phyloP scores from a whole-genome alignment of 257 asterid species.

The Penstemon barbatus region DNA sequence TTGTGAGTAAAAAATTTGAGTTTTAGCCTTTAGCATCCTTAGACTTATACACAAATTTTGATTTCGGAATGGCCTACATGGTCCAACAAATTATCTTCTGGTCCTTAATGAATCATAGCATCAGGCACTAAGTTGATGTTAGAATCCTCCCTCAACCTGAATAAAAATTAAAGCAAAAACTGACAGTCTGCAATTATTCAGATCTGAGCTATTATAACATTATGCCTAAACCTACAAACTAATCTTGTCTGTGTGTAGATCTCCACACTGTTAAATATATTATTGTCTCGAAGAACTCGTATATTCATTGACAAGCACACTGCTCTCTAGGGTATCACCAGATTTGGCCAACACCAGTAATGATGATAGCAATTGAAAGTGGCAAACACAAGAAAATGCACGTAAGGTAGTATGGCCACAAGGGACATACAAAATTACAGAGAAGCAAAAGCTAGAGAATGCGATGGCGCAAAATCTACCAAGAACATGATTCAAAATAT shows the following conservation, averaged over 20 bases:
- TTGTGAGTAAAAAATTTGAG: neutral
- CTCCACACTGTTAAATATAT: neutral
- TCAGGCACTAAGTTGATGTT: no score
- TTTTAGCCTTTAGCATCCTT: neutral
- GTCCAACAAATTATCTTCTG: neutral
- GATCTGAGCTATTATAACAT: neutral
- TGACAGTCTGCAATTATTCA: neutral
- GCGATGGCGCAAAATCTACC: neutral
- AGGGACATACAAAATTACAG: neutral
- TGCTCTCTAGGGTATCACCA: neutral
- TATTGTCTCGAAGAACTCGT: neutral
- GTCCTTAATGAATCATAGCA: neutral
- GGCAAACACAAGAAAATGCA: neutral
- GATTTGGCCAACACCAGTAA: neutral
- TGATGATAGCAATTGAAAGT: neutral
- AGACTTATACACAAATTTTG: no score
- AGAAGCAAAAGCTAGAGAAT: neutral
- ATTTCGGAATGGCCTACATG: neutral
- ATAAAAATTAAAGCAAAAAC: neutral
- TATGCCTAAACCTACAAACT: neutral
- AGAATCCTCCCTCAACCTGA: neutral
- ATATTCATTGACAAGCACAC: neutral
- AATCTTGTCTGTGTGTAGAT: neutral
- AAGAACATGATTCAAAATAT: neutral
- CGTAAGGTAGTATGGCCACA: neutral